phyloP scores from a whole-genome alignment of 2,329 filamentous ascomycete species.

The Whalleya microplaca region DNA sequence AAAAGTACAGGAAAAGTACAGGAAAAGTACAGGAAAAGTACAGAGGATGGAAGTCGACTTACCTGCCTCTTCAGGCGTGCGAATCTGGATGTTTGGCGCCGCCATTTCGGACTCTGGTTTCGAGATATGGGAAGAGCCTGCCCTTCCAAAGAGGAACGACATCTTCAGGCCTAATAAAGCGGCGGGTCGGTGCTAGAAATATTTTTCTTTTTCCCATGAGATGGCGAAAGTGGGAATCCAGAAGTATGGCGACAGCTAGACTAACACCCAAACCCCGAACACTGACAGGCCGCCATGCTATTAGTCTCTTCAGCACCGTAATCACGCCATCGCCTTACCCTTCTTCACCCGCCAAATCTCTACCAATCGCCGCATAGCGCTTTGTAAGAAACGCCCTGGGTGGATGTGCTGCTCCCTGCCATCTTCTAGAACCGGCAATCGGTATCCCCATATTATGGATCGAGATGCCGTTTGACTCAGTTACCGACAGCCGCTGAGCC shows the following conservation, averaged over 20 bases:
- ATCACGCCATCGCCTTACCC: constrained; percentile 35
- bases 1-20: too few species aligned
- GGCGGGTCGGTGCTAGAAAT: constrained; percentile 3
- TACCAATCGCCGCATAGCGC: constrained; percentile 30
- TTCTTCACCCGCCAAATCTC: constrained; percentile 15
- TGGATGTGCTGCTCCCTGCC: constrained; percentile 20
- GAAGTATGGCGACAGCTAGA: constrained; percentile 22
- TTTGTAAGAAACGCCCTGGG: constrained; percentile 34
- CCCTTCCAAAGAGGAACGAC: constrained; percentile 40
- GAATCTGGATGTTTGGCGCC: constrained; percentile 47
- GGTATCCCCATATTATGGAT: constrained; percentile 4
- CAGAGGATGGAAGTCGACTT: constrained; percentile 29
- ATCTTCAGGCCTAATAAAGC: constrained; percentile 22
- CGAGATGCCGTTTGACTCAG: not conserved
- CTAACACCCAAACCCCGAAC: constrained; percentile 26
- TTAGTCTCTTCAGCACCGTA: constrained; percentile 27
- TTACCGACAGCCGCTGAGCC: constrained; percentile 27
- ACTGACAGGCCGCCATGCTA: constrained; percentile 25
- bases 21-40: too few species aligned
- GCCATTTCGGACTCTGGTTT: constrained; percentile 36
- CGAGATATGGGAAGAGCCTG: constrained; percentile 37
- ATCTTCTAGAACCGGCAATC: constrained; percentile 32
- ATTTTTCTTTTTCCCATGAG: constrained; percentile 20
- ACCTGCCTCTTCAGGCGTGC: constrained; percentile 68
- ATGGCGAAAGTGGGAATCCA: constrained; percentile 26